Evolutionary conservation across 768 basidiomycete genomes (phyloP).

Genomic region (Boletus bicolor): DNA sequence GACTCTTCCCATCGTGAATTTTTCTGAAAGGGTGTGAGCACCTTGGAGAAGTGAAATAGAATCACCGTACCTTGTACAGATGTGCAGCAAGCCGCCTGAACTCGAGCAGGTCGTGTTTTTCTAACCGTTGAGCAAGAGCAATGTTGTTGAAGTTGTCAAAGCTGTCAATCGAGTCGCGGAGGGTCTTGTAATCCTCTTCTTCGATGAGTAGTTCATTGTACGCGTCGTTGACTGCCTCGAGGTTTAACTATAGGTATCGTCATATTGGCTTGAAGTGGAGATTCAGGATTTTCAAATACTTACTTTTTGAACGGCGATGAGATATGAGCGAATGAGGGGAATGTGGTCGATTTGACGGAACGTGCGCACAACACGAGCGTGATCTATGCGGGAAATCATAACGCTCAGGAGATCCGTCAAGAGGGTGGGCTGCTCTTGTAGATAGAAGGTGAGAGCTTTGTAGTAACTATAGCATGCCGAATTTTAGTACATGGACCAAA

Average conservation of each 20-base stretch:
- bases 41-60: neutral
- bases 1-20: slow-evolving; percentile 96
- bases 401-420: slow-evolving; percentile 92
- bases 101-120: slow-evolving; percentile 88
- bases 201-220: slow-evolving; percentile 98
- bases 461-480: slow-evolving; percentile 63
- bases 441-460: slow-evolving; percentile 91
- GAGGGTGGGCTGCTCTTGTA: slow-evolving; percentile 89
- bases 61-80: slow-evolving; percentile 75
- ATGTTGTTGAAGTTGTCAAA: slow-evolving; percentile 98
- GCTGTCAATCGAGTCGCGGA: slow-evolving; percentile 96
- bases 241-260: slow-evolving; percentile 69
- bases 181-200: slow-evolving; percentile 97
- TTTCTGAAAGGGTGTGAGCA: slow-evolving; percentile 53
- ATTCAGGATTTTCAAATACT: slow-evolving; percentile 22
- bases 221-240: slow-evolving; percentile 96
- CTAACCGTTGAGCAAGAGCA: slow-evolving; percentile 77
- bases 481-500: slow-evolving; percentile 3
- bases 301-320: slow-evolving; percentile 94
- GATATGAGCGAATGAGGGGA: slow-evolving; percentile 92
- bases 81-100: slow-evolving; percentile 94
- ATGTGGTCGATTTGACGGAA: slow-evolving; percentile 95
- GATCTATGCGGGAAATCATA: slow-evolving; percentile 92
- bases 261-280: neutral
- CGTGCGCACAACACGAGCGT: slow-evolving; percentile 91